phyloP scores from a whole-genome alignment of 2,329 filamentous ascomycete species.

The Escovopsis sp. region DNA sequence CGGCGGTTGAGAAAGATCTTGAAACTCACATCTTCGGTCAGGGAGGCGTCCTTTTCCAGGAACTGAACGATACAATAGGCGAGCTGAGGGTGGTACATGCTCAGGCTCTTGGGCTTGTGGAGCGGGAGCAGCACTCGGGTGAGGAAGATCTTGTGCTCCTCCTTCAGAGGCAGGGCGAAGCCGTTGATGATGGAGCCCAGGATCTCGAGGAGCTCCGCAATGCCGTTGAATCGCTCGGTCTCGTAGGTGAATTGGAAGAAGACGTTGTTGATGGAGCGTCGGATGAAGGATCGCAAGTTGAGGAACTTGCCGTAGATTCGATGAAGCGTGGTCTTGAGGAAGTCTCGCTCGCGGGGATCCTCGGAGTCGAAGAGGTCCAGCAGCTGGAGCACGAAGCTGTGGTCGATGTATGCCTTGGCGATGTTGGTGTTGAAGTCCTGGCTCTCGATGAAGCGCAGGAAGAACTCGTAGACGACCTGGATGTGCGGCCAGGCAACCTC shows the following conservation, averaged over 20 bases:
- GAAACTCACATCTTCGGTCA: slow-evolving; percentile 88
- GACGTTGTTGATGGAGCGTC: slow-evolving; percentile 98
- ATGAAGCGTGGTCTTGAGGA: slow-evolving; percentile 94
- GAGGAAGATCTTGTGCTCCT: slow-evolving; percentile 96
- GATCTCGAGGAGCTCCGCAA: slow-evolving; percentile 92
- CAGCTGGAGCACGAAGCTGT: slow-evolving; percentile 90
- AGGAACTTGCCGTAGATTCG: slow-evolving; percentile 98
- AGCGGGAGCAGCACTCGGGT: slow-evolving; percentile 84
- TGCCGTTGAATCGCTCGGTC: slow-evolving; percentile 95
- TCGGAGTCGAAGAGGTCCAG: slow-evolving; percentile 98
- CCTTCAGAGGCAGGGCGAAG: slow-evolving; percentile 89
- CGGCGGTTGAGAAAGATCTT: too few relatives aligned
- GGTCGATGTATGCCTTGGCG: slow-evolving; percentile 96
- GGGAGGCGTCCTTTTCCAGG: slow-evolving; percentile 87
- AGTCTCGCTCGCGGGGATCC: slow-evolving; percentile 90
- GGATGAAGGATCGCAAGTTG: slow-evolving; percentile 91
- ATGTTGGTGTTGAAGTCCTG: slow-evolving; percentile 99
- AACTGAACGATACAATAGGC: slow-evolving; percentile 99
- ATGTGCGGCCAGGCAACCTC: slow-evolving; percentile 99
- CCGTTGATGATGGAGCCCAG: slow-evolving; percentile 98
- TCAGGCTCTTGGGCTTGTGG: slow-evolving; percentile 96
- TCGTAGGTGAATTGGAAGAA: slow-evolving; percentile 99
- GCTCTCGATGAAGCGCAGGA: slow-evolving; percentile 95
- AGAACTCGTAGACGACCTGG: slow-evolving; percentile 98
- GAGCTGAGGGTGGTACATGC: slow-evolving; percentile 98